These are phyloP conservation scores for Austroboletus festivus DNA, from an alignment of 768 basidiomycete species.

Conservation along the genomic window DNA sequence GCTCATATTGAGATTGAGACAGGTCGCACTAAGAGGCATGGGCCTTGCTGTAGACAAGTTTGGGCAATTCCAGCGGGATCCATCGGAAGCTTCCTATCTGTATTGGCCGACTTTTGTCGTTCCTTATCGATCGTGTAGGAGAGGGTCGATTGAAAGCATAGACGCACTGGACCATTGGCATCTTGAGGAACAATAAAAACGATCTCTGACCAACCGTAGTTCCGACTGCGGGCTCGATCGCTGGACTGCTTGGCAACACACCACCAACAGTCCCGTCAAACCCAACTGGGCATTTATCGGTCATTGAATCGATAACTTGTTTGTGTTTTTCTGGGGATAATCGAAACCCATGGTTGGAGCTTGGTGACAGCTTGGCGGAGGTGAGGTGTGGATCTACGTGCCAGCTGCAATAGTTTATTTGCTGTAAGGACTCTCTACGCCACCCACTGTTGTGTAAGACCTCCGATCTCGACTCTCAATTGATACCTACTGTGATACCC, in stretches of 20 bases:
- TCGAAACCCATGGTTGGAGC: no score
- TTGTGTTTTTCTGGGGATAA: no score
- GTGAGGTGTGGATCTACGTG: no score
- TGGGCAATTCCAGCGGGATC: slow-evolving; percentile 26
- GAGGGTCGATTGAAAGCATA: slow-evolving; percentile 34
- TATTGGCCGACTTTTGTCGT: slow-evolving; percentile 34
- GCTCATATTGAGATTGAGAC: slow-evolving; percentile 17
- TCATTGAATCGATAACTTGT: slow-evolving; percentile 33
- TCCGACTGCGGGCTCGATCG: slow-evolving; percentile 8
- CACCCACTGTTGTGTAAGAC: no score
- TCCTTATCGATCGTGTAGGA: slow-evolving; percentile 6
- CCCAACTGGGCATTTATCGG: not conserved
- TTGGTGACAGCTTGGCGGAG: no score
- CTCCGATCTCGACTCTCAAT: no score
- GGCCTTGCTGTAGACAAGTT: slow-evolving; percentile 38
- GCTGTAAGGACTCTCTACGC: no score
- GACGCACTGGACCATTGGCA: slow-evolving; percentile 21
- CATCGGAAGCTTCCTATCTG: slow-evolving; percentile 32
- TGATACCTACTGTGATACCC: no score
- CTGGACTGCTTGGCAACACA: not conserved
- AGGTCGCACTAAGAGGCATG: slow-evolving; percentile 35
- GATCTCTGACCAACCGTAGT: slow-evolving; percentile 43
- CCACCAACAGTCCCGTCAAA: not conserved
- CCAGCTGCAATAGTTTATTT: no score
- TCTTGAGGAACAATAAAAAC: slow-evolving; percentile 30